These are phyloP conservation scores for Phyllosticta citribraziliensis DNA, from an alignment of 2,329 filamentous ascomycete genomes.

Conservation along the genomic window DNA sequence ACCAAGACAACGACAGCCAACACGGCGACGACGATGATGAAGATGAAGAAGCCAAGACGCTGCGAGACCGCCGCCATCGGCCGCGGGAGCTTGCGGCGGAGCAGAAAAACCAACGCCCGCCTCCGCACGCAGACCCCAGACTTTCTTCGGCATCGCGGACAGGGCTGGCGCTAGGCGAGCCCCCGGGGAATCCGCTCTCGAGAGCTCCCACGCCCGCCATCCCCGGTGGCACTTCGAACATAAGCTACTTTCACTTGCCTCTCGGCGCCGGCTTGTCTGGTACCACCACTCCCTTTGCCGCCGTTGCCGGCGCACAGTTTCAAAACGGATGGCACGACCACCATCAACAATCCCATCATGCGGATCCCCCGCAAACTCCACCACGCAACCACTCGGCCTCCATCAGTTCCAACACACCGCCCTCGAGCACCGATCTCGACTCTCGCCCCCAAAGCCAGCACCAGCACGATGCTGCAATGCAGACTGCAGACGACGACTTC, in stretches of 20 bases:
- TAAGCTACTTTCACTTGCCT: conserved; percentile 76
- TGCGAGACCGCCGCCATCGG: conserved; percentile 21
- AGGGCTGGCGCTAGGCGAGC: conserved; percentile 23
- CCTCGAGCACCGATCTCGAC: conserved; percentile 35
- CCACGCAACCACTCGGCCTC: conserved; percentile 27
- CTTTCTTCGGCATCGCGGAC: conserved; percentile 17
- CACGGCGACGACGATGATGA: conserved; percentile 39
- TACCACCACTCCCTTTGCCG: conserved; percentile 68
- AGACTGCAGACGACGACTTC: background rate
- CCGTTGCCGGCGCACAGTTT: conserved; percentile 62
- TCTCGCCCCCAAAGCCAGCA: conserved; percentile 37
- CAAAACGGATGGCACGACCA: conserved; percentile 40
- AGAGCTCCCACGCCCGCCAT: conserved; percentile 46
- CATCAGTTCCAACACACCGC: conserved; percentile 37
- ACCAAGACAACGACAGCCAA: conserved; percentile 56
- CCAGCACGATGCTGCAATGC: conserved; percentile 19
- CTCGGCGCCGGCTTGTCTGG: conserved; percentile 62
- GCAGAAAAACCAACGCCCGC: conserved; percentile 16
- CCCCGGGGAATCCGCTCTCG: conserved; percentile 27
- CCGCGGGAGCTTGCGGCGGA: conserved; percentile 16
- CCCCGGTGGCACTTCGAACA: conserved; percentile 63
- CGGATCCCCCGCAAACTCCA: conserved; percentile 25
- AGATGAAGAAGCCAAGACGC: conserved; percentile 19
- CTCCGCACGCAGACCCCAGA: conserved; percentile 13
- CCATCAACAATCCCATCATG: conserved; percentile 18